These are phyloP conservation scores for Puccinia hordei DNA, from an alignment of 1,284 basidiomycete genomes.

Conservation along the genomic window DNA sequence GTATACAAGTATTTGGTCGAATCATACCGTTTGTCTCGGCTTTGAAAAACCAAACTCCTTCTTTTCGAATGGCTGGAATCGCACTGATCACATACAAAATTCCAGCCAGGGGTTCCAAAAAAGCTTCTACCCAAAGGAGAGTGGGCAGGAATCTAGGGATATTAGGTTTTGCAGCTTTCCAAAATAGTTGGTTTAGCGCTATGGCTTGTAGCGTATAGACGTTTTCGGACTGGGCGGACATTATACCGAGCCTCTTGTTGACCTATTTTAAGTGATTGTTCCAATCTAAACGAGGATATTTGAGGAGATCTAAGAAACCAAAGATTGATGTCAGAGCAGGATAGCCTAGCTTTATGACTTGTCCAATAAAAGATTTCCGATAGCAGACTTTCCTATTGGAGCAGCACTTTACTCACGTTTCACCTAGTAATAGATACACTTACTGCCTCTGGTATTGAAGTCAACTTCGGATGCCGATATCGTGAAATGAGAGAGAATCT, in stretches of 20 bases:
- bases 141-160: not conserved
- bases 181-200: not conserved
- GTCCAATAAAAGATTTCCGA: not conserved
- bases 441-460: not conserved
- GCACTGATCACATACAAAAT: slow-evolving; percentile 7
- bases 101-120: not conserved
- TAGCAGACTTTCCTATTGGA: not conserved
- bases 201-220: not conserved
- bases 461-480: not conserved
- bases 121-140: not conserved
- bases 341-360: not conserved
- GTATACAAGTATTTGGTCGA: slow-evolving; percentile 9
- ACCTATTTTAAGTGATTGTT: no score
- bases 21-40: slow-evolving; percentile 6
- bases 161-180: not conserved
- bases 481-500: not conserved
- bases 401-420: not conserved
- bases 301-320: not conserved
- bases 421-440: not conserved
- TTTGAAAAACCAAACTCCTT: slow-evolving; percentile 8
- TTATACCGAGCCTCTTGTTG: no score
- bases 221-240: not conserved
- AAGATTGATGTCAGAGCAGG: not conserved
- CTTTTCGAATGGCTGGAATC: slow-evolving; percentile 10
- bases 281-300: not conserved